phyloP scores from a whole-genome alignment of 1,284 basidiomycete genomes.

The Tylopilus sp. region DNA sequence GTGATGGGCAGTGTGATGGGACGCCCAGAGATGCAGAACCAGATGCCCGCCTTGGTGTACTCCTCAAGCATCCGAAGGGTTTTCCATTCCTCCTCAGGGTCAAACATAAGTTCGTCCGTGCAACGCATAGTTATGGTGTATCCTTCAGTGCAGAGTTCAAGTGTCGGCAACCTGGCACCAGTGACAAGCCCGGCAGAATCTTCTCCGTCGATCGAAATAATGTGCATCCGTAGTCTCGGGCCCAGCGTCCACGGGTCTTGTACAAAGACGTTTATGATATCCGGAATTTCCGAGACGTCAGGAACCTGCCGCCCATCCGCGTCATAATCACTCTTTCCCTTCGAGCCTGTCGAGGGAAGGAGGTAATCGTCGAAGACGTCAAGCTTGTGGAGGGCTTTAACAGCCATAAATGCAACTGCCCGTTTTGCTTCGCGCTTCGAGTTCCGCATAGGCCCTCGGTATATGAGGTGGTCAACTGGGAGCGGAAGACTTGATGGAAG shows the following conservation, averaged over 20 bases:
- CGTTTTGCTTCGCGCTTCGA: slow-evolving; percentile 79
- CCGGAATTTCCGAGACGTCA: slow-evolving; percentile 44
- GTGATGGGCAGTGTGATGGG: slow-evolving; percentile 48
- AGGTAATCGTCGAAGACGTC: slow-evolving; percentile 78
- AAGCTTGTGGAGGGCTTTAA: slow-evolving; percentile 61
- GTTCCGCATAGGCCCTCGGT: slow-evolving; percentile 51
- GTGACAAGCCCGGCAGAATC: slow-evolving; percentile 57
- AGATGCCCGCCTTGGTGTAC: slow-evolving; percentile 60
- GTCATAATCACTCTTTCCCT: slow-evolving; percentile 46
- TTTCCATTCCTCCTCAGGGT: slow-evolving; percentile 42
- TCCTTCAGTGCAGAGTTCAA: slow-evolving; percentile 40
- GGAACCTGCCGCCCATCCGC: slow-evolving; percentile 45
- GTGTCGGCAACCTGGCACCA: slow-evolving; percentile 49
- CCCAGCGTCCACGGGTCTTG: slow-evolving; percentile 64
- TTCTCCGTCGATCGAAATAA: slow-evolving; percentile 48
- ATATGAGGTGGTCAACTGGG: slow-evolving; percentile 47
- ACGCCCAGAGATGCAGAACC: slow-evolving; percentile 59
- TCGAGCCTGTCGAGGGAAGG: slow-evolving; percentile 51
- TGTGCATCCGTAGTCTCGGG: slow-evolving; percentile 56
- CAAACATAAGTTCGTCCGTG: slow-evolving; percentile 40
- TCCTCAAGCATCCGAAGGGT: slow-evolving; percentile 52
- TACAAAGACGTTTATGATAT: slow-evolving; percentile 53
- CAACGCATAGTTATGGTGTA: slow-evolving; percentile 37
- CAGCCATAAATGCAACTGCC: slow-evolving; percentile 73
- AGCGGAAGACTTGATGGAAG: slow-evolving; percentile 71